Evolutionary conservation across 768 basidiomycete species (phyloP).

Genomic region (Boletus eberwhitei): DNA sequence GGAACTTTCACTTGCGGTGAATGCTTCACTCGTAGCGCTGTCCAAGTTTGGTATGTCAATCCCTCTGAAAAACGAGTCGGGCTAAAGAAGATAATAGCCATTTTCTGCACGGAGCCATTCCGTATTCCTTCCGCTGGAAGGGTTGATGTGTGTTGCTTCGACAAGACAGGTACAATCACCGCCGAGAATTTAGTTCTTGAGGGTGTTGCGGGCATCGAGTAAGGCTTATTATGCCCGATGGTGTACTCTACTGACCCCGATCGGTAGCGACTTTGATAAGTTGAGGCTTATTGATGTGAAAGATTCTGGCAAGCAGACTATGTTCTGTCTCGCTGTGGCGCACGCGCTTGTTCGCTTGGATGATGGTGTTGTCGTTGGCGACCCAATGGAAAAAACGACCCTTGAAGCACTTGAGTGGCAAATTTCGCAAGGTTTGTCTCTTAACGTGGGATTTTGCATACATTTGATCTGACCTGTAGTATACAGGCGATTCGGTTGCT

Average conservation of each 20-base stretch:
- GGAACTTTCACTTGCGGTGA: constrained; percentile 96
- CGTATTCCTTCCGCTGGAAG: constrained; percentile 93
- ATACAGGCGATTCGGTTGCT: constrained; percentile 60
- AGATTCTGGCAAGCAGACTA: constrained; percentile 73
- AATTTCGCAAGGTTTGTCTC: constrained; percentile 55
- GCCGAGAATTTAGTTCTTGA: constrained; percentile 93
- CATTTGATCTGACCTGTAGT: not conserved
- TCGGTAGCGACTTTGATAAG: constrained; percentile 52
- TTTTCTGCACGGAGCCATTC: constrained; percentile 99
- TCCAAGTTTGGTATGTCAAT: constrained; percentile 78
- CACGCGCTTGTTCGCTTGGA: constrained; percentile 94
- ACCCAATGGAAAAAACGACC: constrained; percentile 99
- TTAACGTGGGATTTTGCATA: not conserved
- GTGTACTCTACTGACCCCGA: constrained; percentile 1
- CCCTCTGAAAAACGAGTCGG: not conserved
- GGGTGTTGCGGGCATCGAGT: constrained; percentile 91
- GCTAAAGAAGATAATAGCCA: constrained; percentile 51
- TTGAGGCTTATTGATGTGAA: constrained; percentile 74
- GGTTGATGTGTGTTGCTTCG: constrained; percentile 98
- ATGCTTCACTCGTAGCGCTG: constrained; percentile 88
- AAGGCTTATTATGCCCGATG: constrained; percentile 29
- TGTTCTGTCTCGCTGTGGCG: constrained; percentile 85
- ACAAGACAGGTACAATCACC: constrained; percentile 99
- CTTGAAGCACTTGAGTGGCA: constrained; percentile 90
- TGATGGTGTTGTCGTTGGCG: constrained; percentile 91